Base-by-base conservation (phyloP, 2,329 filamentous ascomycete species). In the Hymenoscyphus fructigenus region DNA sequence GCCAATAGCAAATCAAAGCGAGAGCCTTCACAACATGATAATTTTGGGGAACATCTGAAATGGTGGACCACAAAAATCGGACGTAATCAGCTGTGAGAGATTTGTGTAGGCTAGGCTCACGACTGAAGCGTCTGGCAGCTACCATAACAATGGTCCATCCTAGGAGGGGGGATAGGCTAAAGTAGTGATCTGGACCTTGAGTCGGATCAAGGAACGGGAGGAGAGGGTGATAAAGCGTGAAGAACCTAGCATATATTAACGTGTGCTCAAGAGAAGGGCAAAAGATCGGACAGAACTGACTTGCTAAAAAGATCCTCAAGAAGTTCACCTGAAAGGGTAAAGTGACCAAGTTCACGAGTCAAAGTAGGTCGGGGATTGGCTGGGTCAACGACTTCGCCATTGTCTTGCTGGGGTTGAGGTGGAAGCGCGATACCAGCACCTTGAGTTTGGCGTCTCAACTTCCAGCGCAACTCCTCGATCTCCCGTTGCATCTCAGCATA, bases 91-190 rank as follows among this genome's bases (percentile, higher is more conserved):
- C 20, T 3, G 60, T 60, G 14, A 73, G 57, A 20, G 59, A 55
- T 59, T 61, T 34, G 6, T 89, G 78, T 28, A 89, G 76, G 14
- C 78, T 78, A 0, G 82, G 78, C 66, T 88, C 85, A 7, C 78
- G 74, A 20, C 81, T 80, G 67, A 84, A 89, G 59, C 86, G 83
- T 44, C 88, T 83, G 41, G 86, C 83, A 12, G 86, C 87, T 47
- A 88, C 82, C 44, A 84, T 83, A 56, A 89, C 79, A 58, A 90
- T 85, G 29, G 85, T 85, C 88, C 88, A 90, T 75, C 89, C 89
- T n/a, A 90, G 79, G 5, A 90, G 77, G n/a, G 84, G 85, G 55
- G 84, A 87, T 38, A 82, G 78, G 15, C 80, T 79, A 68, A 84
- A 84, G 73, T 85, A 88, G 59, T 85, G 81, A 29, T 88, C 84